A percentile compares a stretch with the other conserved stretches of the same genome.
phyloP scores from a whole-genome alignment of 1,284 basidiomycete genomes.

The Puccinia hordei region DNA sequence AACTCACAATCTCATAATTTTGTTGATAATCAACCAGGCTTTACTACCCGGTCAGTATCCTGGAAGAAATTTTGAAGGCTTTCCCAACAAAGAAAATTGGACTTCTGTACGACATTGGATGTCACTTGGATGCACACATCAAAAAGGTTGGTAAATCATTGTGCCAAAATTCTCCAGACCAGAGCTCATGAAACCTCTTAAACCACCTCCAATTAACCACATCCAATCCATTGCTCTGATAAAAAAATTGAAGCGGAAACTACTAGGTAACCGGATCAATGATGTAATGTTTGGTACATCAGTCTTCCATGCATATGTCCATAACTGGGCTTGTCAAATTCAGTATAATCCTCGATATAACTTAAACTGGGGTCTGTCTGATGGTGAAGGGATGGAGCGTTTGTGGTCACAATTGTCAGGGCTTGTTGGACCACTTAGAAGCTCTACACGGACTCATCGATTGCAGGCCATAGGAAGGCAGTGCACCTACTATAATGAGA shows the following conservation, averaged over 20 bases:
- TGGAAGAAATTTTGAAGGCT: background rate
- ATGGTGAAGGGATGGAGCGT: slow-evolving; percentile 40
- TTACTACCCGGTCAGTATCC: slow-evolving; percentile 12
- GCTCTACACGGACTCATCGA: slow-evolving; percentile 4
- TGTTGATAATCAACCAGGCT: slow-evolving; percentile 20
- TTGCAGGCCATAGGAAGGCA: background rate
- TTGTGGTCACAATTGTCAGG: slow-evolving; percentile 30
- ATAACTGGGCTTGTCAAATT: slow-evolving; percentile 36
- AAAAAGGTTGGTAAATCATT: slow-evolving; percentile 31
- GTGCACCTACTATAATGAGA: background rate
- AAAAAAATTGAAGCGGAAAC: background rate
- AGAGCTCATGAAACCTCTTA: background rate
- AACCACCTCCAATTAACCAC: too few relatives aligned
- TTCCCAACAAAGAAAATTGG: background rate
- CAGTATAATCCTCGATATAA: slow-evolving; percentile 24
- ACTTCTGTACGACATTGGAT: slow-evolving; percentile 25
- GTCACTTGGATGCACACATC: slow-evolving; percentile 13
- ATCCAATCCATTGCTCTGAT: background rate
- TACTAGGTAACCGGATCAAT: background rate
- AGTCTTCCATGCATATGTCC: slow-evolving; percentile 48
- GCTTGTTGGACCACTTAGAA: background rate
- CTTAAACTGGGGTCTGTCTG: slow-evolving; percentile 17
- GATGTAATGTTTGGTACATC: slow-evolving; percentile 14
- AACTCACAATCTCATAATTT: too few relatives aligned
- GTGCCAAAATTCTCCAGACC: too few relatives aligned